Evolutionary conservation across 306 rosid species (phyloP).

Genomic region (Cyclanthera cordifolia): DNA sequence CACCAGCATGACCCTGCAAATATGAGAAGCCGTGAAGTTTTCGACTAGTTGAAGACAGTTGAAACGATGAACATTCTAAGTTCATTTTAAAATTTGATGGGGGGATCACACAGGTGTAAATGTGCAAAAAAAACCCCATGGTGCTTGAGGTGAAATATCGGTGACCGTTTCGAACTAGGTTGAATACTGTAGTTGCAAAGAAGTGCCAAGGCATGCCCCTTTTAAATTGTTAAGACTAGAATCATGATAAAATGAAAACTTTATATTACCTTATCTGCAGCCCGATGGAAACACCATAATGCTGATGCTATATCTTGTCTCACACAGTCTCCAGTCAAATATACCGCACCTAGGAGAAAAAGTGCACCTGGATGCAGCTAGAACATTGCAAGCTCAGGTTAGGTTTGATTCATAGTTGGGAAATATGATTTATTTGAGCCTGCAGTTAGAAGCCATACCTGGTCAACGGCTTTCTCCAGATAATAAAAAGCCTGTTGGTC

Average conservation of each 20-base stretch:
- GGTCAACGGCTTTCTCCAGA: constrained; percentile 89
- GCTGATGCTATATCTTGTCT: constrained; percentile 66
- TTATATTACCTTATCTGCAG: constrained; percentile 67
- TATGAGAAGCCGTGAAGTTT: constrained; percentile 7
- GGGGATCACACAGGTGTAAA: too few relatives aligned
- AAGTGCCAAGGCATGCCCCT: not conserved
- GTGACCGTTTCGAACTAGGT: too few relatives aligned
- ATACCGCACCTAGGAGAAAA: constrained; percentile 79
- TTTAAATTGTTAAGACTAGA: not conserved
- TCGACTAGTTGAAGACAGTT: not conserved
- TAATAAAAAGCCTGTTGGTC: constrained; percentile 89
- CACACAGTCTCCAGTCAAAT: constrained; percentile 78
- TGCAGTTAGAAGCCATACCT: constrained; percentile 38
- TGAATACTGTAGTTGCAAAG: not conserved
- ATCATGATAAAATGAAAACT: constrained; percentile 2
- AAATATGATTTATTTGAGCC: constrained; percentile 15
- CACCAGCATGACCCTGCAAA: constrained; percentile 80
- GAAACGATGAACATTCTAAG: not conserved
- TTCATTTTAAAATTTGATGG: not conserved
- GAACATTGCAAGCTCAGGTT: constrained; percentile 23
- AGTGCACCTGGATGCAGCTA: constrained; percentile 95
- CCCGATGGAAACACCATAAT: constrained; percentile 84
- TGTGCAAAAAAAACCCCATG: too few relatives aligned
- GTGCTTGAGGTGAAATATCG: too few relatives aligned
- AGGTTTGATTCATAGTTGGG: constrained; percentile 24